Evolutionary conservation across 805 yeast genomes (phyloP).

Genomic region (Brettanomyces sp.): DNA sequence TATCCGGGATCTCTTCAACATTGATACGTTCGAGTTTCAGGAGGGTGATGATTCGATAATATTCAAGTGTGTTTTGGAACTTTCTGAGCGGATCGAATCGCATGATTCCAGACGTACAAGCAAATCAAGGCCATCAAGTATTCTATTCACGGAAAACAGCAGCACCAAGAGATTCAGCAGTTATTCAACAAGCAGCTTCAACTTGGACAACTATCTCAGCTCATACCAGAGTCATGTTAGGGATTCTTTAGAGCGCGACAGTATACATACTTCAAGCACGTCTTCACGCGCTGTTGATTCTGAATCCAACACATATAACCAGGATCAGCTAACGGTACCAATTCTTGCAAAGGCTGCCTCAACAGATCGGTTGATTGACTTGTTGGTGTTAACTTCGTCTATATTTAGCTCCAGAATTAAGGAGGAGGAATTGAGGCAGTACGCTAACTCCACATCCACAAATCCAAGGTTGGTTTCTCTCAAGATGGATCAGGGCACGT

Average conservation of each 20-base stretch:
- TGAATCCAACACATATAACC: not conserved
- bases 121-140: slow-evolving; percentile 21
- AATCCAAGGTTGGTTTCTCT: slow-evolving; percentile 22
- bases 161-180: slow-evolving; percentile 25
- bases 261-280: not conserved
- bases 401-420: slow-evolving; percentile 40
- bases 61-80: slow-evolving; percentile 38
- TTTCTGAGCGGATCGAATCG: not conserved
- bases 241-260: slow-evolving; percentile 6
- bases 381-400: slow-evolving; percentile 62
- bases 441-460: slow-evolving; percentile 19
- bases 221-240: slow-evolving; percentile 16
- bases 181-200: slow-evolving; percentile 25
- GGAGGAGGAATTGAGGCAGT: slow-evolving; percentile 33
- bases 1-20: slow-evolving; percentile 55
- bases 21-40: slow-evolving; percentile 48
- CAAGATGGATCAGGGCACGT: slow-evolving; percentile 54
- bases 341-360: slow-evolving; percentile 50
- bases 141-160: slow-evolving; percentile 22
- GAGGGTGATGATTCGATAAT: slow-evolving; percentile 42
- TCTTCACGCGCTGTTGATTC: not conserved
- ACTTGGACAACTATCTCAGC: slow-evolving; percentile 22
- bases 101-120: slow-evolving; percentile 14
- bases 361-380: slow-evolving; percentile 67
- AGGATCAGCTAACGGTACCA: slow-evolving; percentile 10